phyloP scores from a whole-genome alignment of 225 moss, liverwort and hornwort species.

The Anthoceros angustus region DNA sequence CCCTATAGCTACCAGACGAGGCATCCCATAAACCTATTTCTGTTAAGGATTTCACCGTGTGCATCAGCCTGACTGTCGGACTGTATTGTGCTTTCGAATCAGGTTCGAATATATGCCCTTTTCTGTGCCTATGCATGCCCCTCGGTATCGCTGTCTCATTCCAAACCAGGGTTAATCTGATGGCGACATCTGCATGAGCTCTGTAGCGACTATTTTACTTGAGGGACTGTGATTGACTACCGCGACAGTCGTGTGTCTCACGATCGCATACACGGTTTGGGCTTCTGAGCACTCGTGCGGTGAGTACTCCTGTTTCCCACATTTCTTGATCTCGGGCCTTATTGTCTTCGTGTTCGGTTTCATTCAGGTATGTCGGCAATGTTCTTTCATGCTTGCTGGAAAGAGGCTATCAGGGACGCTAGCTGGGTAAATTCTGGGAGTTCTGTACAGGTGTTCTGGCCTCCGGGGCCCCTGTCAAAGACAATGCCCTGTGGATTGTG shows the following conservation, averaged over 20 bases:
- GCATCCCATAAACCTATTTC: slow-evolving; percentile 67
- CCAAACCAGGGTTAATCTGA: not conserved
- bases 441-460: slow-evolving; percentile 37
- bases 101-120: slow-evolving; percentile 23
- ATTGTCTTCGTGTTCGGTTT: slow-evolving; percentile 54
- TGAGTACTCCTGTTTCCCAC: slow-evolving; percentile 76
- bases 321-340: slow-evolving; percentile 53
- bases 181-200: not conserved
- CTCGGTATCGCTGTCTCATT: no score
- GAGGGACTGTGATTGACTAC: slow-evolving; percentile 68
- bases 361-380: slow-evolving; percentile 37
- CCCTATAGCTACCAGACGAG: slow-evolving; percentile 73
- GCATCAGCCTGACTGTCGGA: slow-evolving; percentile 64
- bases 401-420: not conserved
- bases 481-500: slow-evolving; percentile 65
- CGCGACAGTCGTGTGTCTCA: slow-evolving; percentile 57
- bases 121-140: not conserved
- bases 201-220: slow-evolving; percentile 48
- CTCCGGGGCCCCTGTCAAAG: slow-evolving; percentile 51
- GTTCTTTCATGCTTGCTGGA: not conserved
- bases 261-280: slow-evolving; percentile 75
- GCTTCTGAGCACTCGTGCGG: slow-evolving; percentile 54
- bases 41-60: slow-evolving; percentile 62
- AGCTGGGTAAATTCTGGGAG: not conserved
- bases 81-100: slow-evolving; percentile 67